A percentile compares a stretch with the other conserved stretches of the same genome.
phyloP scores from a whole-genome alignment of 2,329 filamentous ascomycete species.

The Cadophora gregata region DNA sequence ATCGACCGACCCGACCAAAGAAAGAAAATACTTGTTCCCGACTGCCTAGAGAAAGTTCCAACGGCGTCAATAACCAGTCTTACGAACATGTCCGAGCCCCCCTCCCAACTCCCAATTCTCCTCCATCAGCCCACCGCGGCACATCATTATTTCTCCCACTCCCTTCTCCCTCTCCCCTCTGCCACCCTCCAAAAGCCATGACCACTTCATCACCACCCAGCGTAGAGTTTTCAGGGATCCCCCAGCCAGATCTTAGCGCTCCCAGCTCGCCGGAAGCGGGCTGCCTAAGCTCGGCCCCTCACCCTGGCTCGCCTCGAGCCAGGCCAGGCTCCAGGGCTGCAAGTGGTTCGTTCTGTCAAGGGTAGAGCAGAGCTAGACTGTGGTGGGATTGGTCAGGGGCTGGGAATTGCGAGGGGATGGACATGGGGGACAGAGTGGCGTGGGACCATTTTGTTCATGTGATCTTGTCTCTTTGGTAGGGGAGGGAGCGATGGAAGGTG shows the following conservation, averaged over 20 bases:
- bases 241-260: background rate
- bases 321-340: no score
- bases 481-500: no score
- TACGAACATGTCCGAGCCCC: background rate
- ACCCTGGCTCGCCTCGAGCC: background rate
- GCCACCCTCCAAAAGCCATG: background rate
- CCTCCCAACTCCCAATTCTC: background rate
- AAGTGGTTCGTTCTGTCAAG: no score
- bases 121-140: background rate
- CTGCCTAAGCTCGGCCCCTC: background rate
- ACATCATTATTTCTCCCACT: background rate
- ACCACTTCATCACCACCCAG: background rate
- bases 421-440: background rate
- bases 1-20: no score
- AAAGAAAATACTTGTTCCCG: no score
- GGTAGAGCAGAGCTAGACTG: background rate
- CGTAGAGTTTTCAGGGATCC: background rate
- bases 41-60: background rate
- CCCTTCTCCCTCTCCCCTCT: background rate
- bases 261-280: constrained; percentile 12
- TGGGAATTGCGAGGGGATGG: background rate
- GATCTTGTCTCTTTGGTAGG: background rate
- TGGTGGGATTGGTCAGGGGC: background rate
- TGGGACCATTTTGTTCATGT: constrained; percentile 1
- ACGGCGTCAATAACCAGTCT: background rate